Evolutionary conservation across 768 basidiomycete species (phyloP).

Genomic region (Calocybe gangraenosa): DNA sequence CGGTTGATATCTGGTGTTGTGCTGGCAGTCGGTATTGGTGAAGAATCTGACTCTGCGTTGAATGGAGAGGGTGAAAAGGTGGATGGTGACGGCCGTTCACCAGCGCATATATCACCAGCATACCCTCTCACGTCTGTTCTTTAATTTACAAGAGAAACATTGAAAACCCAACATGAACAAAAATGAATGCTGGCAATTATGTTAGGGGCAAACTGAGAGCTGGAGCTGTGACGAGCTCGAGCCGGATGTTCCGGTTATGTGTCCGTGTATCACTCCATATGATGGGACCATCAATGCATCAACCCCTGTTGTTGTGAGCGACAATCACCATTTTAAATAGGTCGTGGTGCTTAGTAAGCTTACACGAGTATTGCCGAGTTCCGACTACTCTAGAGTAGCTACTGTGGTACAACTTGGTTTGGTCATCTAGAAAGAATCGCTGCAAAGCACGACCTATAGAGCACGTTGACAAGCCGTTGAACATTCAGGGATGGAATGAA

Average conservation of each 20-base stretch:
- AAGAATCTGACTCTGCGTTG: constrained; percentile 3
- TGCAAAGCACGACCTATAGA: too few relatives aligned
- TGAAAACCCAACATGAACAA: too few relatives aligned
- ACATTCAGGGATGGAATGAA: not conserved
- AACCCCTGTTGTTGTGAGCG: constrained; percentile 15
- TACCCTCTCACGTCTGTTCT: constrained; percentile 4
- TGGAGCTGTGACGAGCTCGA: not conserved
- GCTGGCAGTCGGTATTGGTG: not conserved
- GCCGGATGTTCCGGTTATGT: constrained; percentile 11
- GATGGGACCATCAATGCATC: constrained; percentile 11
- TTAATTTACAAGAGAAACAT: not conserved
- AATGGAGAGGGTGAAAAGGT: constrained; percentile 10
- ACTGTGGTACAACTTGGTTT: not conserved
- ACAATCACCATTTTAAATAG: constrained; percentile 8
- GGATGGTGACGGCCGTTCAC: constrained; percentile 4
- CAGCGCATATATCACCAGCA: constrained; percentile 5
- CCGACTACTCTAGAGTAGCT: not conserved
- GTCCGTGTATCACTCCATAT: constrained; percentile 10
- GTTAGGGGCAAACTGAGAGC: too few relatives aligned
- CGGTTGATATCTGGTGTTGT: constrained; percentile 30
- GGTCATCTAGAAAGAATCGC: too few relatives aligned
- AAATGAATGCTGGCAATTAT: too few relatives aligned
- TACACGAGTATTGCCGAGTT: constrained; percentile 1
- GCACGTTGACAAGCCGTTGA: too few relatives aligned
- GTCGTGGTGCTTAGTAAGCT: not conserved